Conservation (phyloP, 2,329 filamentous ascomycete species). For the Diaporthe sp. region DNA sequence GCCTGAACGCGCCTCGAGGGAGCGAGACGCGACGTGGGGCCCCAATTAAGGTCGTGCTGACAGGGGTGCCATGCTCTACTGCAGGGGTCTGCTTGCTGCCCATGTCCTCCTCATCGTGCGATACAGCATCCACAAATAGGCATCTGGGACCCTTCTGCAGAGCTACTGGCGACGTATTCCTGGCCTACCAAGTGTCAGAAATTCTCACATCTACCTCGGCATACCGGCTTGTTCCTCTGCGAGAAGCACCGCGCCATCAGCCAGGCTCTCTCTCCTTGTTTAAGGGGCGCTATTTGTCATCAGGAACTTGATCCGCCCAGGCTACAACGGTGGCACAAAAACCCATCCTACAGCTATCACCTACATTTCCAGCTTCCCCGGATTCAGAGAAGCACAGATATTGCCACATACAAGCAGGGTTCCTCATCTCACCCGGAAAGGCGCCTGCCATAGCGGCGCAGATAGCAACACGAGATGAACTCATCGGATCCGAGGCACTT, state of each 20-base stretch:
- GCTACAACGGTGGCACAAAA: neutral
- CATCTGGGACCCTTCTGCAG: neutral
- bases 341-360: neutral
- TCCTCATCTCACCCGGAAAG: too few species aligned
- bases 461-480: constrained; percentile 68
- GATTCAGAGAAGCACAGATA: neutral
- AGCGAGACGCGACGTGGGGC: constrained; percentile 39
- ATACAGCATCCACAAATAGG: neutral
- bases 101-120: neutral
- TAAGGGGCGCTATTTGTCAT: neutral
- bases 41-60: constrained; percentile 41
- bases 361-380: neutral
- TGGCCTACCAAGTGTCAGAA: neutral
- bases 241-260: neutral
- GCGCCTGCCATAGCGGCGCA: neutral
- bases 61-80: constrained; percentile 26
- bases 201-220: neutral
- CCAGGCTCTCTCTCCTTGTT: neutral
- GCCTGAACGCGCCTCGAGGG: neutral
- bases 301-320: neutral
- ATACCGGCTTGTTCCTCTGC: neutral
- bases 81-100: constrained; percentile 1
- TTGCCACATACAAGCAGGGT: neutral
- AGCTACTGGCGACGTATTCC: neutral
- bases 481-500: constrained; percentile 84